Percentiles rank a stretch among this genome's conserved stretches.
These are phyloP conservation scores for Lactarius tabidus DNA, from an alignment of 768 basidiomycete species.

Conservation along the genomic window DNA sequence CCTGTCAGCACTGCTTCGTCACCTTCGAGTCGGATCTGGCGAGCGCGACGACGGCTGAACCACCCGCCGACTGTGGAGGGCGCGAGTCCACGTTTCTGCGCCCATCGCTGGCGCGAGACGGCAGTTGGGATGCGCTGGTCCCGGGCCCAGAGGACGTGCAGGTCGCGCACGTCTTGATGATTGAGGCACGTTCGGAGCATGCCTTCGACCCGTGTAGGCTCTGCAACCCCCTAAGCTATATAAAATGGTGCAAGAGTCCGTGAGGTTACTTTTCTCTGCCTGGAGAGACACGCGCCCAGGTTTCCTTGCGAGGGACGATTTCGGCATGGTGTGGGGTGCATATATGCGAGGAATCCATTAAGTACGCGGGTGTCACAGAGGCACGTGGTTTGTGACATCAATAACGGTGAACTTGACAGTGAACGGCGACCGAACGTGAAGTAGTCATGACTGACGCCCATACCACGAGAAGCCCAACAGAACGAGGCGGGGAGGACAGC, in stretches of 20 bases:
- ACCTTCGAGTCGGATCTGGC: neutral
- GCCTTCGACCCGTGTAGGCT: neutral
- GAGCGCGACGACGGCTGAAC: constrained; percentile 8
- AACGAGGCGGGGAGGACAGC: neutral
- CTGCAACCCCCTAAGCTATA: neutral
- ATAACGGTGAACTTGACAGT: too few relatives aligned
- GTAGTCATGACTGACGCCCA: neutral
- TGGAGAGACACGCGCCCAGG: neutral
- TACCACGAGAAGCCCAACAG: neutral
- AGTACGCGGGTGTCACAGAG: neutral
- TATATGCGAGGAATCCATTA: neutral
- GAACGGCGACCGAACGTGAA: too few relatives aligned
- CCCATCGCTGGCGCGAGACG: constrained; percentile 16
- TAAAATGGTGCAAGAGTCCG: neutral
- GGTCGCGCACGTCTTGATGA: constrained; percentile 1
- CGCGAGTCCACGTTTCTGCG: constrained; percentile 1
- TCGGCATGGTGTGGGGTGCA: neutral
- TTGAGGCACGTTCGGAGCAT: neutral
- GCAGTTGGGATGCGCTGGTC: constrained; percentile 14
- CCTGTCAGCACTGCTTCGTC: neutral
- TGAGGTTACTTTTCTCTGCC: neutral
- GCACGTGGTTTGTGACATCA: neutral
- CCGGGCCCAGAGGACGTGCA: constrained; percentile 7
- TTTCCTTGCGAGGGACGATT: neutral
- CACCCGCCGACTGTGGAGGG: constrained; percentile 6